Evolutionary conservation across 345 rosid species (phyloP).

Genomic region (Moricandia arvensis): DNA sequence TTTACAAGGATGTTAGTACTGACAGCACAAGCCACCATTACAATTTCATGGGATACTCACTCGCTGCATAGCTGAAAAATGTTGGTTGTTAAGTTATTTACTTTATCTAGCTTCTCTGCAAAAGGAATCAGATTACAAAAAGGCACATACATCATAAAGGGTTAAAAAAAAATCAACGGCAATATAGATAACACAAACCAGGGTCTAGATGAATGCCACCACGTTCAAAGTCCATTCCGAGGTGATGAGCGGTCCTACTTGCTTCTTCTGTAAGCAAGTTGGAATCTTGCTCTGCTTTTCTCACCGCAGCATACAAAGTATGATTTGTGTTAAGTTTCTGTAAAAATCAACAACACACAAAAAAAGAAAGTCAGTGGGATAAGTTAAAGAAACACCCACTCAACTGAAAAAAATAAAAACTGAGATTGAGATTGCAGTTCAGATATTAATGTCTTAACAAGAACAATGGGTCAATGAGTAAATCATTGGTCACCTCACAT

Average conservation of each 20-base stretch:
- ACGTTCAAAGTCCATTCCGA: conserved; percentile 79
- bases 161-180: neutral
- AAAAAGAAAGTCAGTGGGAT: no score
- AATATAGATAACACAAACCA: conserved; percentile 44
- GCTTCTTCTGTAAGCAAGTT: conserved; percentile 72
- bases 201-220: conserved; percentile 90
- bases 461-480: conserved; percentile 22
- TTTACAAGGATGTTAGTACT: conserved; percentile 17
- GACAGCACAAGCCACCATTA: neutral
- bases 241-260: conserved; percentile 69
- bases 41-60: conserved; percentile 50
- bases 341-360: no score
- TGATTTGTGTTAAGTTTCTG: conserved; percentile 88
- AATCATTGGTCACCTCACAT: conserved; percentile 92
- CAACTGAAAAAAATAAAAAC: no score
- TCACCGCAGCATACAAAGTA: conserved; percentile 75
- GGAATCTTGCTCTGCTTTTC: conserved; percentile 71
- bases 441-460: neutral
- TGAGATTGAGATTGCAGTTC: no score
- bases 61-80: conserved; percentile 64
- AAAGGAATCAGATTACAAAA: neutral
- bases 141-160: conserved; percentile 4
- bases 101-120: conserved; percentile 77
- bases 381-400: no score
- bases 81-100: conserved; percentile 66